These are phyloP conservation scores for Phytopythium kandeliae DNA, from an alignment of 352 stramenopile species.

Conservation along the genomic window DNA sequence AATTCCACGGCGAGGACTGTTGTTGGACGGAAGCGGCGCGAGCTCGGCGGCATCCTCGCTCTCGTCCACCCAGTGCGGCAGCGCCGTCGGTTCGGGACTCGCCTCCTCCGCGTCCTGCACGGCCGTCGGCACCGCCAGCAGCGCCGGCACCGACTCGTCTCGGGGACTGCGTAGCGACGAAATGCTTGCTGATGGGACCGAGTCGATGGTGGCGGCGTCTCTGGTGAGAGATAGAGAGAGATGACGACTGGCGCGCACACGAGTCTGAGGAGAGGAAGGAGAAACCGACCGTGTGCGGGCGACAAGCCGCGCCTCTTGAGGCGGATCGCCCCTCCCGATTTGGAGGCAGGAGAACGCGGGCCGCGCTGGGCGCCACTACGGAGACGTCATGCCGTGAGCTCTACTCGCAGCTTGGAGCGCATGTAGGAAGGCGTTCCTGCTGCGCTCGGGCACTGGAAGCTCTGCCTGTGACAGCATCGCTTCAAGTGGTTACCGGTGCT, in stretches of 20 bases:
- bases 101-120: not conserved
- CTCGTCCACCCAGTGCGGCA: conserved; percentile 5
- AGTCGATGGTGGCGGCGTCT: no score
- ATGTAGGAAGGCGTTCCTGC: no score
- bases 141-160: conserved; percentile 1
- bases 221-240: no score
- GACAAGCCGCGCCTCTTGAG: not conserved
- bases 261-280: not conserved
- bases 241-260: not conserved
- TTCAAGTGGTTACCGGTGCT: no score
- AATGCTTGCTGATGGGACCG: conserved; percentile 5
- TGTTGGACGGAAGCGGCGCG: conserved; percentile 12
- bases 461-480: no score
- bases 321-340: not conserved
- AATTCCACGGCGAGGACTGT: not conserved
- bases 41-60: conserved; percentile 10
- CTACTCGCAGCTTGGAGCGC: no score
- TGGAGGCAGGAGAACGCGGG: not conserved
- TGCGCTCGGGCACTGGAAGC: no score
- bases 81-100: not conserved
- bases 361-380: no score
- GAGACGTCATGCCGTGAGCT: no score
- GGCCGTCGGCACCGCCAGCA: not conserved
- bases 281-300: not conserved
- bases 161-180: conserved; percentile 6